Evolutionary conservation across 2,329 filamentous ascomycete species (phyloP), one percentile per base, ranked within the genome.

Genomic region (Alternaria conjuncta): DNA sequence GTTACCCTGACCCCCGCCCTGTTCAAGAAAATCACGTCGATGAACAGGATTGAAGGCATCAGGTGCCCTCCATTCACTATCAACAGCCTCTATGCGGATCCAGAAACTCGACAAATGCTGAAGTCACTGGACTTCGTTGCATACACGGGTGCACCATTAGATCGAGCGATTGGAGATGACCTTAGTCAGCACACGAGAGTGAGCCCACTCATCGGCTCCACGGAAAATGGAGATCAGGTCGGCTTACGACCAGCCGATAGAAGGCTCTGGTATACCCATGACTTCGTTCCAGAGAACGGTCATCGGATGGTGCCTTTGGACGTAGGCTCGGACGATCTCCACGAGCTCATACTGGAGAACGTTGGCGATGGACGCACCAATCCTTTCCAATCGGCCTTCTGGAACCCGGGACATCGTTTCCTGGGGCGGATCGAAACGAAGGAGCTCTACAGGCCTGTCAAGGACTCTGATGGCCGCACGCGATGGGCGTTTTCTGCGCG

Each of bases 361-460:
- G 21, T 32, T 26, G n/a, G 10, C 9, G 32, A 50, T 30, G 47
- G 47, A 5, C 25, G 25, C 13, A 15, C 44, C 12, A 23, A 36
- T n/a, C 25, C 25, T 12, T 46, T 36, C 2, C 54, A 56, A n/a
- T n/a, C n/a, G n/a, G n/a, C n/a, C 3, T 81, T 79, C 45, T 69
- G 65, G 63, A 73, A 71, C 30, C 55, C 65, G 2, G 45, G 12
- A 9, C 58, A 55, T 55, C 77, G 74, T 0, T 65, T 78, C 10
- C 45, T 68, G 1, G 54, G 75, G 4, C 74, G 72, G 36, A 81
- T 79, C 36, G 68, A 67, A 6, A 81, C 79, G 21, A 75, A 72
- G 15, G 81, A 83, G 50, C 63, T 83, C 0, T 81, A 70, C 73
- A 41, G 61, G 64, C 23, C 71, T 44, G 13, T 80, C 76, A 65